These are phyloP conservation scores for Tremella yokohamensis DNA, from an alignment of 768 basidiomycete species.

Conservation along the genomic window DNA sequence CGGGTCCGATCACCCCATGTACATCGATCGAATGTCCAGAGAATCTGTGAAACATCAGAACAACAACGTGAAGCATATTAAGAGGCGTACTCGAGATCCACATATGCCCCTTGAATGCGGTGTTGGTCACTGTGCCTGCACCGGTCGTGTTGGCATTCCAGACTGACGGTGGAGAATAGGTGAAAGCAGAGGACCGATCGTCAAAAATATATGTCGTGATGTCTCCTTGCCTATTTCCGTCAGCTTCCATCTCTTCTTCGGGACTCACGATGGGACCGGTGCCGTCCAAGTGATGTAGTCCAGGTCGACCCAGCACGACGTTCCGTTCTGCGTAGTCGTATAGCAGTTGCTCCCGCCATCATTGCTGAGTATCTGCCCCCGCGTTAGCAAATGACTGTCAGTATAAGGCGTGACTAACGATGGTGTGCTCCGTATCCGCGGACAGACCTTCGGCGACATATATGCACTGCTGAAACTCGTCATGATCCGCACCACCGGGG, in stretches of 20 bases:
- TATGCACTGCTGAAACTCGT: not conserved
- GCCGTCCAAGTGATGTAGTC: not conserved
- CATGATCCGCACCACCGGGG: not conserved
- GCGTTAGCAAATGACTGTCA: too few relatives aligned
- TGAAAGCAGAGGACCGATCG: constrained; percentile 1
- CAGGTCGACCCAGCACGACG: not conserved
- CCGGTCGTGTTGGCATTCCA: too few relatives aligned
- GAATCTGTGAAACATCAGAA: not conserved
- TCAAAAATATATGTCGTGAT: not conserved
- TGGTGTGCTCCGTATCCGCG: not conserved
- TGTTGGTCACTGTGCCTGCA: too few relatives aligned
- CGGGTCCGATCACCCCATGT: not conserved
- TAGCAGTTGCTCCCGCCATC: not conserved
- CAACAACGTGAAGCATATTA: too few relatives aligned
- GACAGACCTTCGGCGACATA: not conserved
- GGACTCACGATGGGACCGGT: not conserved
- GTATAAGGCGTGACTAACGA: not conserved
- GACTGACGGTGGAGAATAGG: not conserved
- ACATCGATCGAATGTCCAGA: not conserved
- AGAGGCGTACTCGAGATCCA: too few relatives aligned
- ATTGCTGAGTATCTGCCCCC: too few relatives aligned
- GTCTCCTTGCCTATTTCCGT: too few relatives aligned
- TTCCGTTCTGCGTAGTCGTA: not conserved
- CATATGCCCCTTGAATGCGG: too few relatives aligned
- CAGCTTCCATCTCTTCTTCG: too few relatives aligned